Evolutionary conservation across 73 alveolate species (phyloP).

Genomic region (Uronychia setigera): DNA sequence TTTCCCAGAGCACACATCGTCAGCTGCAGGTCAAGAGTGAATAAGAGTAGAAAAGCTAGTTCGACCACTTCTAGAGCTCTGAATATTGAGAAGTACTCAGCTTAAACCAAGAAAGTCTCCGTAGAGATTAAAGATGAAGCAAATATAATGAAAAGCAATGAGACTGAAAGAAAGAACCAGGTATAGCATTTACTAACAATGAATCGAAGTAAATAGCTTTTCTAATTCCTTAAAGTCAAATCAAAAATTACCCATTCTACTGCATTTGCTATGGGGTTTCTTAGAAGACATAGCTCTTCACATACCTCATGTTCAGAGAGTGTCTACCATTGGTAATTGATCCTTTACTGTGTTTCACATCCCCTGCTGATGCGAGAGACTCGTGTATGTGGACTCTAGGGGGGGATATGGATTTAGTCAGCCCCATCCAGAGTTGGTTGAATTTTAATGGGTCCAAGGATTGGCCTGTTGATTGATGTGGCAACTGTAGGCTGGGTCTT

Average conservation of each 20-base stretch:
- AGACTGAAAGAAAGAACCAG: background rate
- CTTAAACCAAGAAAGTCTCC: background rate
- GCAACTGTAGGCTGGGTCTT: background rate
- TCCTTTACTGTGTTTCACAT: background rate
- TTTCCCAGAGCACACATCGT: background rate
- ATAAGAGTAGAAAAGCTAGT: background rate
- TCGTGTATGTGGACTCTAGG: constrained; percentile 1
- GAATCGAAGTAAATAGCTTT: background rate
- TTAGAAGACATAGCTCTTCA: background rate
- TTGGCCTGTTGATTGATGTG: background rate
- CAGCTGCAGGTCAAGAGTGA: background rate
- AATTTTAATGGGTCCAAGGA: background rate
- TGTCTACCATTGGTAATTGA: background rate
- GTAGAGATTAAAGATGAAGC: background rate
- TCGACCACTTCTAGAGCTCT: background rate
- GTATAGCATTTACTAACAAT: background rate
- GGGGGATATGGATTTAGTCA: background rate
- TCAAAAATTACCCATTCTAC: background rate
- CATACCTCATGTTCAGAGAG: background rate
- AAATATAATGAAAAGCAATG: background rate
- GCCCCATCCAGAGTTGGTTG: background rate
- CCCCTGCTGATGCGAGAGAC: too few relatives aligned
- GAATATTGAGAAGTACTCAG: background rate
- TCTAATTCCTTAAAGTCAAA: background rate
- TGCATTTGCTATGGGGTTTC: background rate